Evolutionary conservation across 768 basidiomycete genomes (phyloP), one percentile per base, ranked within the genome.

Genomic region (Rhizopogon roseolus): DNA sequence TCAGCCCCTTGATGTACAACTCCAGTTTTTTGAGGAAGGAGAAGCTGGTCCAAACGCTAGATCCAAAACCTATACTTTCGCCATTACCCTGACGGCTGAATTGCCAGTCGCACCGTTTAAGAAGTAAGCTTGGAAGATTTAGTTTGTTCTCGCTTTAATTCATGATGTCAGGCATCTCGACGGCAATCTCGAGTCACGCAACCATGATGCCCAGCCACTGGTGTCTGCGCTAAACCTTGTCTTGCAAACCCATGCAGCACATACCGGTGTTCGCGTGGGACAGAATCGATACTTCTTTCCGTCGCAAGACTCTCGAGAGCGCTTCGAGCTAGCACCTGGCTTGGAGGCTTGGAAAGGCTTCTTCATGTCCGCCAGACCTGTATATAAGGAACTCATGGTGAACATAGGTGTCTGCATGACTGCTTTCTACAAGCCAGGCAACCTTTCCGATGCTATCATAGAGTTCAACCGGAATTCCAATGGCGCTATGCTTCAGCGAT

Each of bases 341-440:
- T 60, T 79, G 0, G 75, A 74, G 40, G 79, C 79, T 0, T 70
- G 71, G 62, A 69, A 72, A 53, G 80, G 80, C 2, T 81, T 77
- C 61, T 81, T 74, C 65, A 71, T 78, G 61, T 81, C 80, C 1
- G 71, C 76, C 4, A 71, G 81, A 0, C 80, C 79, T 0, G 72
- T 71, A 11, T 75, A 72, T 62, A 77, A 75, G 48, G 71, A 74
- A 41, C 63, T 82, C 4, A 73, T 79, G 72, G 76, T 82, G 49
- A 82, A 82, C 58, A 67, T 82, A 25, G 81, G 80, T 32, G 68
- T 76, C 5, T 78, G 76, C 57, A 80, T 80, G 73, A 76, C 78
- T 1, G 77, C 79, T 0, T 82, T 82, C 60, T 78, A 80, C 60
- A 70, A 74, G 10, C 80, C 80, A 0, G 82, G 85, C 0, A 88